A percentile compares a stretch with the other conserved stretches of the same genome.
Conservation (phyloP, 768 basidiomycete genomes). For the Suillus alpinus region DNA sequence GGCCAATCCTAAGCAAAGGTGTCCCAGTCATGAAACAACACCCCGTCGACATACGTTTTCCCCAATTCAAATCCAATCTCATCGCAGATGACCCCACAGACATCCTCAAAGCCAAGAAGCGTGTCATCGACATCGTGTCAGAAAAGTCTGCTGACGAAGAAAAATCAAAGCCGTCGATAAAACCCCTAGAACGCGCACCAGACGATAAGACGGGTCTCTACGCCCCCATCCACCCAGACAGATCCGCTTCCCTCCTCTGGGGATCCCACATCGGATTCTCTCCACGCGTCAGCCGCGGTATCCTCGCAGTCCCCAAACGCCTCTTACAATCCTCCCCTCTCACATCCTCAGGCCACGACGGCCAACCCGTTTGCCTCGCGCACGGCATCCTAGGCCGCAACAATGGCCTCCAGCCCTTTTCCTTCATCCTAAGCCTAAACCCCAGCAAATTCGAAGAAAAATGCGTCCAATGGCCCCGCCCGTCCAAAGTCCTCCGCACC, state of each 20-base stretch:
- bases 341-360: conserved; percentile 1
- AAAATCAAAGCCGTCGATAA: not conserved
- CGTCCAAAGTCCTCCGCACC: not conserved
- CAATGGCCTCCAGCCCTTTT: not conserved
- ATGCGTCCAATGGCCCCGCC: not conserved
- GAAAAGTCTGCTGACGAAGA: not conserved
- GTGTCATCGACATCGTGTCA: not conserved
- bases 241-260: not conserved
- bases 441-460: not conserved
- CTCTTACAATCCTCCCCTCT: not conserved
- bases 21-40: not conserved
- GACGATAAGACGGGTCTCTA: conserved; percentile 1
- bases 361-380: not conserved
- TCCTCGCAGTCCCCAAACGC: conserved; percentile 1
- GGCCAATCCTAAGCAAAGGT: not conserved
- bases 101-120: not conserved
- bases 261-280: not conserved
- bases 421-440: not conserved
- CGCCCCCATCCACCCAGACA: not conserved
- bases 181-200: not conserved
- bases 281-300: not conserved
- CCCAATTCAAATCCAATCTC: not conserved
- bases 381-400: conserved; percentile 2
- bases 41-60: not conserved
- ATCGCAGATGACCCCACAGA: not conserved